These are phyloP conservation scores for Clohesyomyces aquaticus DNA, from an alignment of 495 filamentous ascomycete genomes.

Conservation along the genomic window DNA sequence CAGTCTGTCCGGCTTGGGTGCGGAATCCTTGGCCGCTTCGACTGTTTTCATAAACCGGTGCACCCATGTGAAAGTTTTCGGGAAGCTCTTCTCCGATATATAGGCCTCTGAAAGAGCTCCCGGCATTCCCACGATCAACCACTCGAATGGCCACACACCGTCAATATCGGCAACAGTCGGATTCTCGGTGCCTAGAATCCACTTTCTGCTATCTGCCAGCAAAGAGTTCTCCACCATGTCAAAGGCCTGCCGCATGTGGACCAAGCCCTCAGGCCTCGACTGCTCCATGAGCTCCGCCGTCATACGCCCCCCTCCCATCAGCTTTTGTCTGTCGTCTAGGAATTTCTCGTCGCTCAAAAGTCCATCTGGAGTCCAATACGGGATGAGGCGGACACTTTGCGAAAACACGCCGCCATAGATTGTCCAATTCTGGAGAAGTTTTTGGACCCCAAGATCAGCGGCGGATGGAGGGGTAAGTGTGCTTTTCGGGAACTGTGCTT, in stretches of 20 bases:
- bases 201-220: slow-evolving; percentile 30
- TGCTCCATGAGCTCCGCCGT: slow-evolving; percentile 14
- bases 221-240: slow-evolving; percentile 27
- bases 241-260: slow-evolving; percentile 25
- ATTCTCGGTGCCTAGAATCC: slow-evolving; percentile 21
- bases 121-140: slow-evolving; percentile 22
- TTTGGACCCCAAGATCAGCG: slow-evolving; percentile 8
- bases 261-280: slow-evolving; percentile 24
- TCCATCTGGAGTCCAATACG: slow-evolving; percentile 48
- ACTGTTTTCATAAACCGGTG: slow-evolving; percentile 13
- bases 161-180: slow-evolving; percentile 31
- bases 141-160: slow-evolving; percentile 34
- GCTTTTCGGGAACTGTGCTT: slow-evolving; percentile 7
- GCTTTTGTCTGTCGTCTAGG: slow-evolving; percentile 54
- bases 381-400: slow-evolving; percentile 54
- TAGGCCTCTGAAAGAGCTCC: slow-evolving; percentile 19
- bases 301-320: slow-evolving; percentile 19
- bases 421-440: slow-evolving; percentile 51
- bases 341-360: slow-evolving; percentile 58
- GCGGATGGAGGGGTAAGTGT: slow-evolving; percentile 4
- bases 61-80: slow-evolving; percentile 28
- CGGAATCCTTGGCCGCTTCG: slow-evolving; percentile 4
- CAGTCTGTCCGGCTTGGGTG: slow-evolving; percentile 19
- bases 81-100: slow-evolving; percentile 15
- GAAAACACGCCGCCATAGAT: slow-evolving; percentile 57